Evolutionary conservation across 257 asterid species (phyloP), one percentile per base, ranked within the genome.

Genomic region (Solanum chiquidenum): DNA sequence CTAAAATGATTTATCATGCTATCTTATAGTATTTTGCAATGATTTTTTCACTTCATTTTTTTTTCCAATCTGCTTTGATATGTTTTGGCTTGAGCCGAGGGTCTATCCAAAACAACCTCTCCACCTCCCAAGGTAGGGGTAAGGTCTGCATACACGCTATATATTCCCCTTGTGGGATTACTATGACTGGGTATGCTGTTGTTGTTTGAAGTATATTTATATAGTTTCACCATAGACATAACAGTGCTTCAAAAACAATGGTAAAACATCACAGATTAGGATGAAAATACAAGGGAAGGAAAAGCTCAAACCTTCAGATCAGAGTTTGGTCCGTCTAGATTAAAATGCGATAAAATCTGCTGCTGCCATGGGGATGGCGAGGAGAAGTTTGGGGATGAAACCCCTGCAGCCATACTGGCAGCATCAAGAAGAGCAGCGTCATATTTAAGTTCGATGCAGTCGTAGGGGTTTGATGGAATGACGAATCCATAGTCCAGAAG

Each of bases 401-500:
- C 86, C 38, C 98, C 98, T 25, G 98, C 98, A 87, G 96, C 96
- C 90, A 89, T 92, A 95, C 98, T 92, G 55, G 99, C 99, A 91
- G 98, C 98, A 89, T 95, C 99, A n/a, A 97, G 92, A 86, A 97
- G 96, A 77, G 94, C 94, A 3, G 95, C 86, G 58, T 97, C 99
- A 72, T 93, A 96, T 94, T 92, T 95, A 88, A 97, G 98, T 84
- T 97, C 99, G 33, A 97, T 91, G 89, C 96, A 93, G 87, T 97
- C 98, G 31, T 95, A 93, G 11, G 99, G 98, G 86, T 93, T 97
- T 21, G 99, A 94, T 58, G 98, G 92, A 76, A 95, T 75, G 58
- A 95, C 95, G 88, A 97, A 97, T 76, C 99, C 99, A 79, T 97
- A 97, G 91, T 97, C 99, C 31, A 97, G 92, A 89, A 97, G 98